Evolutionary conservation across 495 filamentous ascomycete genomes (phyloP), one percentile per base, ranked within the genome.

Genomic region (Aspergillus bertholletiae): DNA sequence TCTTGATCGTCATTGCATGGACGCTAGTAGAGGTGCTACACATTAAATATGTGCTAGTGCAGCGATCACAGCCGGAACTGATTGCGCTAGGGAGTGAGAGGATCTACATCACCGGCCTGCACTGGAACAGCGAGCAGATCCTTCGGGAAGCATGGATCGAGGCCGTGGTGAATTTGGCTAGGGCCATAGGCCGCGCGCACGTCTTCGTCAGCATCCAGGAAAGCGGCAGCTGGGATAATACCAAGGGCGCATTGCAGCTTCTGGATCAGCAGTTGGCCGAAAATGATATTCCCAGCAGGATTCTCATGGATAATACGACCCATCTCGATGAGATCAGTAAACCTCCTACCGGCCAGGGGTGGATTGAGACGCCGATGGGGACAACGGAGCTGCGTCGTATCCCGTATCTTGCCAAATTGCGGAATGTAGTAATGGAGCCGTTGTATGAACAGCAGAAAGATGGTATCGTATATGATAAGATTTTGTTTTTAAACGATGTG

Each of bases 401-500:
- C 53, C 86, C 87, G 5, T 89, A 87, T 61, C 69, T 92, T 11
- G 77, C 88, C 1, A 68, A 66, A 2, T 55, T 88, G 30, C 77
- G 88, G 46, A 91, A 92, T 66, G 50, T 69, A 34, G 78, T 79
- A 26, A 34, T 80, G 56, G 65, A 77, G 49, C 76, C 76, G 4
- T 59, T 84, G 35, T 54, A 67, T 6, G 72, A 75, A 20, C 63
- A 85, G 27, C 72, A 69, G 2, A 46, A 51, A 18, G 57, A 70
- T 46, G 78, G 79, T n/a, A 64, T 73, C 4, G 73, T 52, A 6
- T 91, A 89, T 62, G 86, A 91, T 59, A 80, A 80, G 58, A 71
- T 92, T 5, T 65, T 93, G 1, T 93, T 87, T 66, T 64, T 92
- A 34, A 89, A 89, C 64, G 88, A 92, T 65, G 85, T 91, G 15